A percentile compares a stretch with the other conserved stretches of the same genome.
Conservation (phyloP, 192 early-diverging fungal species). For the Nowakowskiella sp. region DNA sequence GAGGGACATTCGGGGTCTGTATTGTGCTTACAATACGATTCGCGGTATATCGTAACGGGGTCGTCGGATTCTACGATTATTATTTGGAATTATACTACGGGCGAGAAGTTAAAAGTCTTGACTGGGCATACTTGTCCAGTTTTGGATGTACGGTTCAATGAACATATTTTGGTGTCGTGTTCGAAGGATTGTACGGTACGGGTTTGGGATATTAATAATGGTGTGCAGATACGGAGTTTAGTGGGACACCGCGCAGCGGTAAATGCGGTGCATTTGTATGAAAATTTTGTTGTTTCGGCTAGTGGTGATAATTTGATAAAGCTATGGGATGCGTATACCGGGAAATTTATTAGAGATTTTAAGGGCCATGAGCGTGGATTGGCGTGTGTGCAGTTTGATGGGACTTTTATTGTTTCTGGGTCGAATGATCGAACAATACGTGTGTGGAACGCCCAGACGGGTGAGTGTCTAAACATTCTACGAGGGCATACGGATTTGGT, state of each 20-base stretch:
- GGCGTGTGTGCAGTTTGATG: constrained; percentile 80
- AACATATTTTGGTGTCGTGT: constrained; percentile 66
- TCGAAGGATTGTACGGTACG: constrained; percentile 90
- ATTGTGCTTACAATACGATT: constrained; percentile 51
- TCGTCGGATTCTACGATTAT: constrained; percentile 40
- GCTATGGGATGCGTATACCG: constrained; percentile 68
- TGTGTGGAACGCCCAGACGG: constrained; percentile 72
- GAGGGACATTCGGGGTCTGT: constrained; percentile 40
- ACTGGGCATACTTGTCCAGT: constrained; percentile 74
- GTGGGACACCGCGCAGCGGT: constrained; percentile 87
- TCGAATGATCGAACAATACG: constrained; percentile 79
- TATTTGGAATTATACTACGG: constrained; percentile 49
- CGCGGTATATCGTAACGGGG: constrained; percentile 39
- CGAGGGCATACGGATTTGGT: constrained; percentile 86
- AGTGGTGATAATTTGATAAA: constrained; percentile 76
- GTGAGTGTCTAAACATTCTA: constrained; percentile 63
- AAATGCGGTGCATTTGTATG: constrained; percentile 78
- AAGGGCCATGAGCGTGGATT: constrained; percentile 71
- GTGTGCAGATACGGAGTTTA: constrained; percentile 54
- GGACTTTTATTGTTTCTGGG: constrained; percentile 66
- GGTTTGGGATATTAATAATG: constrained; percentile 66
- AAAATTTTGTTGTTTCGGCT: constrained; percentile 66
- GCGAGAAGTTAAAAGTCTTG: constrained; percentile 37
- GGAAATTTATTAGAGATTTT: constrained; percentile 65
- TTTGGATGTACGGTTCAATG: constrained; percentile 79